Base-by-base conservation (phyloP, 371 early-diverging fungal species). In the Mucor velutinosus region DNA sequence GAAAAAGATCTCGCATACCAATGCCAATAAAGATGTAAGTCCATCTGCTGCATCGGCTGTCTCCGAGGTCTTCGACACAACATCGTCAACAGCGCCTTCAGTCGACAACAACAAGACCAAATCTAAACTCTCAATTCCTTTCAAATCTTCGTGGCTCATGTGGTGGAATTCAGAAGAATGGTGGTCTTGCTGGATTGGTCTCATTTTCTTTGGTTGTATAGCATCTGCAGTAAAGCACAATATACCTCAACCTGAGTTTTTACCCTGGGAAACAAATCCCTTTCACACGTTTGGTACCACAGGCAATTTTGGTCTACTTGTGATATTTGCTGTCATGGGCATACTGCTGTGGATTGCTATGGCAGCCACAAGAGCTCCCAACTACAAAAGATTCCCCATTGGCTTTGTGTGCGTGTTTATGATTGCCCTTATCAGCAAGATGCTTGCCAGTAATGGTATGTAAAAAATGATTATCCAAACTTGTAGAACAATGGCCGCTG, bases 111-210 rank as follows among this genome's bases (percentile, higher is more conserved):
- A 5, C 23, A 51, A 51, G 47, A 10, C 47, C 47, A 21, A 21
- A 47, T 1, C 6, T 10, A 51, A 51, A 23, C 12, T 51, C 21
- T 51, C 51, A 14, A 25, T 51, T 4, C 51, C 51, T 6, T 62
- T 62, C 23, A 62, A 51, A 33, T 56, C 55, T 10, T 61, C 65
- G 8, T 87, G 84, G 84, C 64, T 85, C 11, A 67, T 86, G 60
- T 86, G 88, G 78, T 88, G 88, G 88, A 88, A 88, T 67, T 77
- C 81, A 25, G 86, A 86, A 60, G 88, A 88, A 62, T 88, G 88
- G 88, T 86, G 86, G 88, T 77, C 88, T 10, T 83, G 84, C 49
- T 86, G 86, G 86, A 86, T 86, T 55, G 88, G 88, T 15, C 76
- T 86, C 29, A 73, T 86, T 32, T 84, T 86, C 66, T 88, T 88